Evolutionary conservation across 2,329 filamentous ascomycete genomes (phyloP).

Genomic region (Fusarium floridanum): DNA sequence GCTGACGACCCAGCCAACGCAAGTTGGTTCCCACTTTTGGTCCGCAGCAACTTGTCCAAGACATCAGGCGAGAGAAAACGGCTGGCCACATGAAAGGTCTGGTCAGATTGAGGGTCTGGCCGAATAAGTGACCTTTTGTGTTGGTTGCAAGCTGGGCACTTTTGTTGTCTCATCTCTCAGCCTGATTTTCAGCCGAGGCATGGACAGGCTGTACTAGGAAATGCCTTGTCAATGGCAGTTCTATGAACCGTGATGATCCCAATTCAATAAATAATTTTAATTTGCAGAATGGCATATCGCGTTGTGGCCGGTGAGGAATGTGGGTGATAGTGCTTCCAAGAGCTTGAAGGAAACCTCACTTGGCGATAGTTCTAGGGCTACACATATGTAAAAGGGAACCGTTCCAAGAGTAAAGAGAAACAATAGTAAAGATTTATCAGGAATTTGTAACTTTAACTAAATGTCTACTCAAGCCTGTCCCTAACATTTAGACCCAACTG

Average conservation of each 20-base stretch:
- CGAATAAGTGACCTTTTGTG: background rate
- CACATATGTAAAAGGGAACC: no score
- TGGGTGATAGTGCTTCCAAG: no score
- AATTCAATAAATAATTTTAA: background rate
- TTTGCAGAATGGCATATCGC: background rate
- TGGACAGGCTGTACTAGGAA: background rate
- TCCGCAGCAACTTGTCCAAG: constrained; percentile 2
- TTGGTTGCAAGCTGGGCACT: background rate
- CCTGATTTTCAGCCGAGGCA: background rate
- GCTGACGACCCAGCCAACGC: background rate
- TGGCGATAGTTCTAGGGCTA: no score
- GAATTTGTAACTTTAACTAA: no score
- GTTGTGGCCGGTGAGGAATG: background rate
- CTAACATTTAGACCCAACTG: background rate
- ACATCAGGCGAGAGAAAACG: background rate
- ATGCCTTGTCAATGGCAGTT: background rate
- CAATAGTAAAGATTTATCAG: no score
- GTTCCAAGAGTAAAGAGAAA: no score
- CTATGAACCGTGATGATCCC: background rate
- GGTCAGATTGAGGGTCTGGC: background rate
- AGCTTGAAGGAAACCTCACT: no score
- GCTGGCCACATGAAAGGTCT: background rate
- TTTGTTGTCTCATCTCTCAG: background rate
- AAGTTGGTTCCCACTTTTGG: constrained; percentile 2
- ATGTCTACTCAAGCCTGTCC: background rate